Evolutionary conservation across 1,284 basidiomycete genomes (phyloP), one percentile per base, ranked within the genome.

Genomic region (Cutaneotrichosporon curvatum): DNA sequence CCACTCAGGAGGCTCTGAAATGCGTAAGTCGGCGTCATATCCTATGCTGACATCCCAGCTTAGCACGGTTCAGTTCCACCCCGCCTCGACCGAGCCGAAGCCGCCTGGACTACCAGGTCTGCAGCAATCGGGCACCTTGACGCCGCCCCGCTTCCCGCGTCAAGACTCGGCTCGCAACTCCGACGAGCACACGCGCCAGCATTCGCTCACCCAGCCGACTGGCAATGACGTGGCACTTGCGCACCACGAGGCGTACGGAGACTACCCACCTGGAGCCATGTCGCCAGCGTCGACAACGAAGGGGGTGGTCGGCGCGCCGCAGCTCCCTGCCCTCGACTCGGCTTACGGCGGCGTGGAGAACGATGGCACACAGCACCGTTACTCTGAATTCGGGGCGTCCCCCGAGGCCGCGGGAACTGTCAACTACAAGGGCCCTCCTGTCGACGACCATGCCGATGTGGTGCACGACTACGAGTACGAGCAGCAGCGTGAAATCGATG

Each of bases 1-100:
- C 84, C 4, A 75, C 83, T 8, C 70, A 73, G 6, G 84, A 89
- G 56, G 82, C 84, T 1, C 73, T 80, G 53, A 78, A 77, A 52
- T 75, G 67, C 53, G 65, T 67, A 45, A 55, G 62, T 57, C 9
- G 18, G 16, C 16, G 15, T 9, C 6, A n/a, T 8, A 10, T 1
- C 19, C 8, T 5, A 2, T 7, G 22, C 43, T 55, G 8, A 50
- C 42, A 15, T n/a, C 2, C 11, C 38, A 66, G 65, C 62, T 68
- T 28, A 58, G 59, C 5, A 62, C 62, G 0, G 66, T 68, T 20
- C 59, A 65, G 37, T 68, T 68, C 57, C 57, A 63, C 37, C 59
- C 65, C 4, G 55, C 55, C 3, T 61, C 58, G 32, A 55, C 47
- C 20, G 53, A 51, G 2, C 65, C 65, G 39, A 61, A 61, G 48